Conservation (phyloP, 2,329 filamentous ascomycete genomes). For the Aspergillus clavatus region DNA sequence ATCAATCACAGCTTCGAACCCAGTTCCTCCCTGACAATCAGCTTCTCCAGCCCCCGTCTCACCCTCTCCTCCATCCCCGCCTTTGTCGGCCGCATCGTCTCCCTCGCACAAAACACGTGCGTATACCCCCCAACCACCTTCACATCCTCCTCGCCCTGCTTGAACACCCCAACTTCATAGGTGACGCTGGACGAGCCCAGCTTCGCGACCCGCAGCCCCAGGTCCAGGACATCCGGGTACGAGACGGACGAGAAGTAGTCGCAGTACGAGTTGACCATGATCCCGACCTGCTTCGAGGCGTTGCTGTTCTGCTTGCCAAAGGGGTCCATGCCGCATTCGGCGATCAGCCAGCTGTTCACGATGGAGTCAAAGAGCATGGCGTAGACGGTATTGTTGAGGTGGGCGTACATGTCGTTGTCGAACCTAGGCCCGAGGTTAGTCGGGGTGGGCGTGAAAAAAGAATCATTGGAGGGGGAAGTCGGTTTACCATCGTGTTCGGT, state of each 20-base stretch:
- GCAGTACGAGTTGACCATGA: constrained; percentile 80
- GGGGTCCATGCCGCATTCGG: constrained; percentile 68
- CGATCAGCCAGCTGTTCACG: constrained; percentile 82
- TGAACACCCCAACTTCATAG: constrained; percentile 86
- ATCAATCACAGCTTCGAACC: constrained; percentile 25
- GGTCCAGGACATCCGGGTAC: constrained; percentile 76
- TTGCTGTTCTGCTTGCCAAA: constrained; percentile 43
- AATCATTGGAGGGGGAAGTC: too few species aligned
- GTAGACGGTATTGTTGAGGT: constrained; percentile 89
- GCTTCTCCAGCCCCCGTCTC: constrained; percentile 53
- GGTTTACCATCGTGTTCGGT: constrained; percentile 74
- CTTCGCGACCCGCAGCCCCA: constrained; percentile 76
- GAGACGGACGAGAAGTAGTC: constrained; percentile 78
- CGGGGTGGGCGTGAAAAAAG: background rate
- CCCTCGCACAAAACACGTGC: constrained; percentile 81
- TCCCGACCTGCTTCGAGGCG: constrained; percentile 58
- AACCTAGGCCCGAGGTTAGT: constrained; percentile 52
- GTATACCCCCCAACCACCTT: constrained; percentile 81
- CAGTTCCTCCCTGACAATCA: constrained; percentile 39
- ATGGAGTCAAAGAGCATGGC: constrained; percentile 84
- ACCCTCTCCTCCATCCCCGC: constrained; percentile 47
- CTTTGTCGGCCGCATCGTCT: constrained; percentile 61
- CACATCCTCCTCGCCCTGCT: constrained; percentile 65
- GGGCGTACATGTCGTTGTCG: constrained; percentile 93
- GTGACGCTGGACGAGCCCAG: constrained; percentile 81